These are phyloP conservation scores for Stachybotrys elegans DNA, from an alignment of 2,329 filamentous ascomycete species.

Conservation along the genomic window DNA sequence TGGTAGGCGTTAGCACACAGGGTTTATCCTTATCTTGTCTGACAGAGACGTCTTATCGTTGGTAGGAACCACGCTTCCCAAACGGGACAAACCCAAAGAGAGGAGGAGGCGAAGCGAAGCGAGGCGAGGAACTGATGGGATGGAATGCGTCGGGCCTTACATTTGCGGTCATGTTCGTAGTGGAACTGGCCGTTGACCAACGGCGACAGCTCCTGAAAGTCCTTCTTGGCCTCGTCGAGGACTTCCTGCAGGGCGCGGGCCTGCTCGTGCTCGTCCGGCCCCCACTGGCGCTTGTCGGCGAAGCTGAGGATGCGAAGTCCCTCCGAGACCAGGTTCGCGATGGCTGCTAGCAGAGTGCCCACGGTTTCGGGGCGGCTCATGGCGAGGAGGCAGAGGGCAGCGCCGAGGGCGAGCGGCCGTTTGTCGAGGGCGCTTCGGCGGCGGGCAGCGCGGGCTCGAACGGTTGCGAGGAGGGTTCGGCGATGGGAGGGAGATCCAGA, in stretches of 20 bases:
- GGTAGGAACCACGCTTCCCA: too few relatives aligned
- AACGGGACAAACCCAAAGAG: too few relatives aligned
- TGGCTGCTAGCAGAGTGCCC: conserved; percentile 52
- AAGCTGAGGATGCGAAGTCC: conserved; percentile 49
- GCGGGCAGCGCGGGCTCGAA: background rate
- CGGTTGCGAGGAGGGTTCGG: background rate
- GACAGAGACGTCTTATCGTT: too few relatives aligned
- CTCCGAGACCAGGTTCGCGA: conserved; percentile 49
- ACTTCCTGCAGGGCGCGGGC: conserved; percentile 46
- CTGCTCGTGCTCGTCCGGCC: conserved; percentile 55
- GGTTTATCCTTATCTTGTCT: too few relatives aligned
- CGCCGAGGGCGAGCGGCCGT: background rate
- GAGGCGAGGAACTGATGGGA: too few relatives aligned
- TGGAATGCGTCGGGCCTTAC: conserved; percentile 30
- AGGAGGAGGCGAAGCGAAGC: background rate
- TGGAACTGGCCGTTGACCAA: conserved; percentile 52
- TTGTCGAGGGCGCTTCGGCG: background rate
- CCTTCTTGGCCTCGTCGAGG: conserved; percentile 55
- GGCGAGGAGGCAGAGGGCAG: conserved; percentile 11
- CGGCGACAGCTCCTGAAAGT: conserved; percentile 53
- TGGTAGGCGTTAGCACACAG: too few relatives aligned
- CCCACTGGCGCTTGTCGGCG: conserved; percentile 55
- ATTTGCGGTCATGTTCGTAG: conserved; percentile 51
- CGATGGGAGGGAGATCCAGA: background rate
- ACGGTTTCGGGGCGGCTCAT: conserved; percentile 45